These are phyloP conservation scores for Digitaria exilis DNA, from an alignment of 202 grass and related monocot species.

Conservation along the genomic window DNA sequence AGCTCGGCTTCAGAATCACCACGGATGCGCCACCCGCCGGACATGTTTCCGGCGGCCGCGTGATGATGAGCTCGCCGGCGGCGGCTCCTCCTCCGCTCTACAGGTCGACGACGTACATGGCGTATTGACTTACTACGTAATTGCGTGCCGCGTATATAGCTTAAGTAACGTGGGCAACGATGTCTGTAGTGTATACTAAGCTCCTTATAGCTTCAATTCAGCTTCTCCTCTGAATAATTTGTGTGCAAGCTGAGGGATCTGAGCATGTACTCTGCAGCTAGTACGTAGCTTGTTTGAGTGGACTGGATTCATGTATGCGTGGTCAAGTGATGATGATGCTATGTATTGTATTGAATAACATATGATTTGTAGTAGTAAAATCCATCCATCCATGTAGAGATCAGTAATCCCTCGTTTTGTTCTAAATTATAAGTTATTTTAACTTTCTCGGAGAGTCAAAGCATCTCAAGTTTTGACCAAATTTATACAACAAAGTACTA, in stretches of 20 bases:
- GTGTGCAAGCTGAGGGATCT: neutral
- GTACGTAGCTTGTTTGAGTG: no score
- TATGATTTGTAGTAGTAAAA: neutral
- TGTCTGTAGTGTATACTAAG: no score
- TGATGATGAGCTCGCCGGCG: neutral
- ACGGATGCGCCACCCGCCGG: neutral
- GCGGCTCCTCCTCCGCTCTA: neutral
- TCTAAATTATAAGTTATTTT: no score
- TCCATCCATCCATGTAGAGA: no score
- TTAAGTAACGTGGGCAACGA: no score
- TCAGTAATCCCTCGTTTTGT: no score
- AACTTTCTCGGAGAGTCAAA: no score
- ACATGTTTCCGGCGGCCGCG: neutral
- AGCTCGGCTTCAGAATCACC: slow-evolving; percentile 29
- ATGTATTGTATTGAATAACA: neutral
- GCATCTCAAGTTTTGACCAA: no score
- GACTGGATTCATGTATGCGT: no score
- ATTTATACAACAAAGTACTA: no score
- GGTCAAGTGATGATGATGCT: neutral
- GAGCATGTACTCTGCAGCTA: neutral
- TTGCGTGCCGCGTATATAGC: neutral
- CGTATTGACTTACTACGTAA: neutral
- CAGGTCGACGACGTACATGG: neutral
- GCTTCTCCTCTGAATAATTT: no score
- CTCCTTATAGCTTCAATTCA: no score